Conservation (phyloP, 2,329 filamentous ascomycete genomes). For the Scortechinia acanthostroma region DNA sequence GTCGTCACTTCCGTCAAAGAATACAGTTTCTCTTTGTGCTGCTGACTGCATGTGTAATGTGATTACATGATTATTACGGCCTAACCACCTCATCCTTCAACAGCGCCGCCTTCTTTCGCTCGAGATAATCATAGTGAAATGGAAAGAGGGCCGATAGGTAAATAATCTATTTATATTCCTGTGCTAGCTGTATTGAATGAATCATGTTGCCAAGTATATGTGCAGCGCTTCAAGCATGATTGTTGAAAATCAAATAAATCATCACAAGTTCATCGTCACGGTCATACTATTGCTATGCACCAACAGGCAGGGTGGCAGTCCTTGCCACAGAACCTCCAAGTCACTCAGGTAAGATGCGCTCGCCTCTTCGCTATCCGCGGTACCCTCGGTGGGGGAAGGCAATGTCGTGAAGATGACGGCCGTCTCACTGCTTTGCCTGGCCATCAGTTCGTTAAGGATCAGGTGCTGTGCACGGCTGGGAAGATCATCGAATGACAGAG, state of each 20-base stretch:
- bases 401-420: slow-evolving; percentile 79
- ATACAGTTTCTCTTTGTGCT: no score
- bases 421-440: slow-evolving; percentile 58
- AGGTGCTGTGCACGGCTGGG: slow-evolving; percentile 79
- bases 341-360: slow-evolving; percentile 72
- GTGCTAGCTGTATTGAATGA: no score
- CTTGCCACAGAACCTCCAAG: slow-evolving; percentile 71
- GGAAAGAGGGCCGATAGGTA: no score
- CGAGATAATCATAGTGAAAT: no score
- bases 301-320: slow-evolving; percentile 68
- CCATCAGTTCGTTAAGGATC: slow-evolving; percentile 79
- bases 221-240: no score
- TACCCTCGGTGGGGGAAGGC: slow-evolving; percentile 74
- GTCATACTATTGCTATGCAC: slow-evolving; percentile 87
- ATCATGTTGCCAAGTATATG: no score
- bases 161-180: no score
- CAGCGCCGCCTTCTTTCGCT: no score
- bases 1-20: no score
- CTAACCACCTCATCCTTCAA: no score
- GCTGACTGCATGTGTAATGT: no score
- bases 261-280: slow-evolving; percentile 67
- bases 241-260: background rate
- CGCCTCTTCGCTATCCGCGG: slow-evolving; percentile 60
- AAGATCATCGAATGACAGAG: slow-evolving; percentile 79
- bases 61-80: no score